These are phyloP conservation scores for Candida morakotiae DNA, from an alignment of 805 yeast species.

Conservation along the genomic window DNA sequence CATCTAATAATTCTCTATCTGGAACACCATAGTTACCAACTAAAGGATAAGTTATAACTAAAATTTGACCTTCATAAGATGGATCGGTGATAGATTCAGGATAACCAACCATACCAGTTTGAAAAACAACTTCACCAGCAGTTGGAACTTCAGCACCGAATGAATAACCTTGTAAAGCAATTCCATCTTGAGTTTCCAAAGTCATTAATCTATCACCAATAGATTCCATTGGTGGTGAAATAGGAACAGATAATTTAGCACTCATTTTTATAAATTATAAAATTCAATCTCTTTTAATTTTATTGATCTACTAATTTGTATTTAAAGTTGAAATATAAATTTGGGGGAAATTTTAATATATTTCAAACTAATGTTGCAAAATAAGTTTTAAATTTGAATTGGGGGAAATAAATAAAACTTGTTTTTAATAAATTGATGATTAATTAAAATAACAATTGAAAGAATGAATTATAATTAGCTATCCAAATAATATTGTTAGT, in stretches of 20 bases:
- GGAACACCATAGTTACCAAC: conserved; percentile 99
- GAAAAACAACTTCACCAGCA: conserved; percentile 98
- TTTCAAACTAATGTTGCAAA: background rate
- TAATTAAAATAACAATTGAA: conserved; percentile 2
- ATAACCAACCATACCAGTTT: conserved; percentile 99
- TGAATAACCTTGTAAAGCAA: conserved; percentile 87
- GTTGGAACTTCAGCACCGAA: conserved; percentile 88
- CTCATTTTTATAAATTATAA: background rate
- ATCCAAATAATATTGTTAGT: conserved; percentile 2
- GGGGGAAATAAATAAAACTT: background rate
- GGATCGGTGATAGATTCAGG: conserved; percentile 98
- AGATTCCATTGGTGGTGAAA: conserved; percentile 84
- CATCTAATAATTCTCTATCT: conserved; percentile 60
- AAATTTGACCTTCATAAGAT: conserved; percentile 94
- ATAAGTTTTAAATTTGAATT: background rate
- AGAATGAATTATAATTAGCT: conserved; percentile 1
- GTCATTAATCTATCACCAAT: conserved; percentile 81
- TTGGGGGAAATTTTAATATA: conserved; percentile 2
- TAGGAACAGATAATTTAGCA: conserved; percentile 52
- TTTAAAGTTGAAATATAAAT: background rate
- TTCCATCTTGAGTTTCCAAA: conserved; percentile 84
- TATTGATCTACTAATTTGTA: background rate
- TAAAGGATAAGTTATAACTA: conserved; percentile 93
- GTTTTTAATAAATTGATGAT: background rate
- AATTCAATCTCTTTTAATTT: background rate